Conservation (phyloP, 495 filamentous ascomycete genomes). For the Hypoxylon subgilvum region DNA sequence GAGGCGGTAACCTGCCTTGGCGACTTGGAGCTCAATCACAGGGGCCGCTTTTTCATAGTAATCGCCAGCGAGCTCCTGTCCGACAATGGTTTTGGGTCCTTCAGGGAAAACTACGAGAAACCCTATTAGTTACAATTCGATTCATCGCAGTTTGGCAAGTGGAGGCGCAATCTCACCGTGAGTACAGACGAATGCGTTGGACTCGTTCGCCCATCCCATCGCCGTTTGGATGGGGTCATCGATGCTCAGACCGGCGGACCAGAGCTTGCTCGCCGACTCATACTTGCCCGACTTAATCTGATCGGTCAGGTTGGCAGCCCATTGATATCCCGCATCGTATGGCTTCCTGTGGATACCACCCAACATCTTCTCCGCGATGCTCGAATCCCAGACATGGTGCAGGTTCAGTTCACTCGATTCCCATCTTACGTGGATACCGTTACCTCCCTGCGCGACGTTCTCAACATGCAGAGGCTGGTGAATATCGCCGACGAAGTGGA, state of each 20-base stretch:
- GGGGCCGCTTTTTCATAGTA: slow-evolving; percentile 69
- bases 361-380: slow-evolving; percentile 64
- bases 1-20: slow-evolving; percentile 74
- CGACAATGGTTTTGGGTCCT: slow-evolving; percentile 57
- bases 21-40: slow-evolving; percentile 74
- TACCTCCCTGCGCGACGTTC: slow-evolving; percentile 64
- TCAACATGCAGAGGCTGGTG: slow-evolving; percentile 71
- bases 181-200: slow-evolving; percentile 66
- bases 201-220: slow-evolving; percentile 66
- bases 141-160: neutral
- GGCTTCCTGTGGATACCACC: slow-evolving; percentile 53
- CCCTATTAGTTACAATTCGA: slow-evolving; percentile 8
- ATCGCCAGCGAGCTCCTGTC: slow-evolving; percentile 62
- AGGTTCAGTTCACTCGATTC: slow-evolving; percentile 56
- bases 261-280: slow-evolving; percentile 42
- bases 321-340: slow-evolving; percentile 54
- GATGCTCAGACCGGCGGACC: slow-evolving; percentile 60
- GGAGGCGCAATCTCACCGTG: slow-evolving; percentile 45
- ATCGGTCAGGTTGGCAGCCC: slow-evolving; percentile 57
- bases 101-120: slow-evolving; percentile 58
- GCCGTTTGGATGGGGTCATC: slow-evolving; percentile 55
- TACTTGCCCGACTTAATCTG: slow-evolving; percentile 63
- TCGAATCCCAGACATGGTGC: slow-evolving; percentile 68
- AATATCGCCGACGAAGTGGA: slow-evolving; percentile 71
- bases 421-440: slow-evolving; percentile 64